Percentiles rank a stretch among this genome's conserved stretches.
Conservation (phyloP, 1,284 basidiomycete genomes). For the Fomitopsis palustris region DNA sequence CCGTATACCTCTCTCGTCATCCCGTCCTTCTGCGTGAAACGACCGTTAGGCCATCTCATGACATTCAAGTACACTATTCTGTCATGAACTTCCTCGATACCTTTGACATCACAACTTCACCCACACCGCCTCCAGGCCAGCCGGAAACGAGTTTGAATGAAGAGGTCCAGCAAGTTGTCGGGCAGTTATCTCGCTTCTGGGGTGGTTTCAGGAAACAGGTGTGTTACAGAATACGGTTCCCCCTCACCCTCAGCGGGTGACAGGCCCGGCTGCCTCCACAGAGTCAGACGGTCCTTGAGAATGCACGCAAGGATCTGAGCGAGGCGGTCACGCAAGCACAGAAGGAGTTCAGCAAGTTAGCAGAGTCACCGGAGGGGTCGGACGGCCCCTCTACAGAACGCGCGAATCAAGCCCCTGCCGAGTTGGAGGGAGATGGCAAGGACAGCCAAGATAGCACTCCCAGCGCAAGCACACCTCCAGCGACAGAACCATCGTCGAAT, state of each 20-base stretch:
- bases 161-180: slow-evolving; percentile 84
- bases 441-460: slow-evolving; percentile 16
- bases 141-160: slow-evolving; percentile 71
- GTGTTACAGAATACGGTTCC: slow-evolving; percentile 23
- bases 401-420: slow-evolving; percentile 9
- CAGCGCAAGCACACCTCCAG: slow-evolving; percentile 8
- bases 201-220: slow-evolving; percentile 88
- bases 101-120: slow-evolving; percentile 50
- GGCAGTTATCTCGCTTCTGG: slow-evolving; percentile 83
- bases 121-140: slow-evolving; percentile 40
- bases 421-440: slow-evolving; percentile 10
- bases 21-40: too few relatives aligned
- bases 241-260: not conserved
- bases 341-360: slow-evolving; percentile 67
- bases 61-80: not conserved
- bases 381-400: slow-evolving; percentile 25
- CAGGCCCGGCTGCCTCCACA: slow-evolving; percentile 26
- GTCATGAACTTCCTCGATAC: slow-evolving; percentile 73
- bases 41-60: too few relatives aligned
- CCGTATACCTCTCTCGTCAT: too few relatives aligned
- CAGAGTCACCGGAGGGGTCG: slow-evolving; percentile 23
- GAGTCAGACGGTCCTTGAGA: slow-evolving; percentile 73
- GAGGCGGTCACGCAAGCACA: slow-evolving; percentile 82
- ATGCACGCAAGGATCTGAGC: slow-evolving; percentile 74
- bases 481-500: not conserved